Conservation (phyloP, 1,284 basidiomycete genomes). For the Stygiomarasmius scandens region DNA sequence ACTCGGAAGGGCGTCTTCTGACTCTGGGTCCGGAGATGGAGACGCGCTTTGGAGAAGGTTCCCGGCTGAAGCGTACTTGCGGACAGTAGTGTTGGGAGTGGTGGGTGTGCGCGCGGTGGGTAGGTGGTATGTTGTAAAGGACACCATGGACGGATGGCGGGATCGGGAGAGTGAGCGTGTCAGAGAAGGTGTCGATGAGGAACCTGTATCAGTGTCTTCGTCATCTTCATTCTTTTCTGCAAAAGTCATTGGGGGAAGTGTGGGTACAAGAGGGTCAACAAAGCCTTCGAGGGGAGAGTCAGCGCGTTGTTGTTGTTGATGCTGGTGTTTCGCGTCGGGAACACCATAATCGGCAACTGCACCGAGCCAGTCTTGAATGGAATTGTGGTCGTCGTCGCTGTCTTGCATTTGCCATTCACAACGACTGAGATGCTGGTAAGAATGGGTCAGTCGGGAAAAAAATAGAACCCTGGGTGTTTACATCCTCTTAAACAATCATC, state of each 20-base stretch:
- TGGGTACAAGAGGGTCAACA: background rate
- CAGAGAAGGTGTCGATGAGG: background rate
- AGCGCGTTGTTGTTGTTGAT: background rate
- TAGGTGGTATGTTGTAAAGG: background rate
- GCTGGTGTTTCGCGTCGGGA: background rate
- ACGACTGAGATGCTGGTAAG: no score
- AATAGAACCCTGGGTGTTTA: no score
- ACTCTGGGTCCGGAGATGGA: background rate
- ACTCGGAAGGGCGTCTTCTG: background rate
- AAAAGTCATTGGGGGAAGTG: background rate
- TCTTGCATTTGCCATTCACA: background rate
- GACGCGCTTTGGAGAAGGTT: conserved; percentile 4
- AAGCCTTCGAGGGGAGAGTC: background rate
- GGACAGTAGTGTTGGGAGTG: background rate
- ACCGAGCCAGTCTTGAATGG: background rate
- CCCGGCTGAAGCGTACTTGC: conserved; percentile 10
- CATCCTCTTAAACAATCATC: no score
- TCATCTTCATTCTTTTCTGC: background rate
- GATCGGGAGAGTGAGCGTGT: background rate
- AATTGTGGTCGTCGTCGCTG: background rate
- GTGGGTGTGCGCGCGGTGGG: background rate
- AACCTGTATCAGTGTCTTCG: background rate
- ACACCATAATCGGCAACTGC: background rate
- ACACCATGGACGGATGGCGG: background rate
- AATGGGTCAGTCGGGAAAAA: no score